Evolutionary conservation across 2,329 filamentous ascomycete genomes (phyloP), one percentile per base, ranked within the genome.

Genomic region (Xylariaceae sp.): DNA sequence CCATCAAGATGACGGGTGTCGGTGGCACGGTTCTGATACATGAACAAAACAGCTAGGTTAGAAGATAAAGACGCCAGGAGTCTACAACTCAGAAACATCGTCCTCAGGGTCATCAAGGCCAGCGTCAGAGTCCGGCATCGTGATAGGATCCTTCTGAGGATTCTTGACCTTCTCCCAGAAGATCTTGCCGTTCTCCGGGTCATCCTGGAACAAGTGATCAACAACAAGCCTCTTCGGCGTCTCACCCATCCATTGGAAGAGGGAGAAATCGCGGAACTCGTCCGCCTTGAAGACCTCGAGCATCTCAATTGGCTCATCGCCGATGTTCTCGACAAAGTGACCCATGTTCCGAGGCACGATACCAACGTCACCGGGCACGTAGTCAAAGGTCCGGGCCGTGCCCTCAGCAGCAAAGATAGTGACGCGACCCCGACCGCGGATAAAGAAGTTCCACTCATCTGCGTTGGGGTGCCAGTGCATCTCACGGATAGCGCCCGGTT

Each of bases 391-490:
- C 23, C 88, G 80, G 0, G 88, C 88, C 18, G 78, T 83, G 34
- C 85, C 83, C 65, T 88, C 82, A 1, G 88, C 81, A 0, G 83
- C 87, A 69, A 92, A 92, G 64, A 92, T 82, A 11, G 88, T 92
- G 11, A 91, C 82, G 37, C 89, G 82, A 0, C 87, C 89, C 47
- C 84, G 83, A 0, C 89, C 89, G 30, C 76, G 75, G 70, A 92
- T 83, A 77, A 92, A 91, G 73, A 89, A 92, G 5, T 85, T 88
- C 88, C 88, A 92, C 72, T 92, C 88, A 68, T 92, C 89, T 10
- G 88, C 88, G 50, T 84, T 85, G 0, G 88, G 88, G 69, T 92
- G 89, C 89, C 89, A 92, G 76, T 92, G 89, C 80, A 92, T 90
- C 75, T 91, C 88, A 8, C 88, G 82, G 70, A 92, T 77, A 0